Evolutionary conservation across 306 rosid species (phyloP).

Genomic region (Quercus engelmannii): DNA sequence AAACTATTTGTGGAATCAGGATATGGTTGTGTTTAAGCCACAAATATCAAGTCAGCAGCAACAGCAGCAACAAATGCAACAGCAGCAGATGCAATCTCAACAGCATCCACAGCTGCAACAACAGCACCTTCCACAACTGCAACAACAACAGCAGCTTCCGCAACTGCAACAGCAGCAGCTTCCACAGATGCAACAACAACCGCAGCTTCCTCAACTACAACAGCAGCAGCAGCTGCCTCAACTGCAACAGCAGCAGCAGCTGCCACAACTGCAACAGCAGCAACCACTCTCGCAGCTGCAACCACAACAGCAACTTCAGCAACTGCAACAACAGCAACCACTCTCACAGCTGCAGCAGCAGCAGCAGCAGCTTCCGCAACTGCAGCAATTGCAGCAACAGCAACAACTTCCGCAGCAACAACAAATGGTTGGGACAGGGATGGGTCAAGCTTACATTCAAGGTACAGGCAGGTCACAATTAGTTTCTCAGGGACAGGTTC

Average conservation of each 20-base stretch:
- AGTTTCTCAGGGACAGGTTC: conserved; percentile 77
- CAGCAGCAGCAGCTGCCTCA: conserved; percentile 23
- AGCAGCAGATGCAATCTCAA: conserved; percentile 13
- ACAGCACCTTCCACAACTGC: conserved; percentile 34
- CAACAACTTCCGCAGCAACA: conserved; percentile 64
- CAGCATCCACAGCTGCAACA: conserved; percentile 27
- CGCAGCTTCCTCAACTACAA: conserved; percentile 45
- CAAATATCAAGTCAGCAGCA: conserved; percentile 80
- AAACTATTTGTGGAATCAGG: conserved; percentile 50
- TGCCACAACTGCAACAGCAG: conserved; percentile 32
- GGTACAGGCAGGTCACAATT: conserved; percentile 76
- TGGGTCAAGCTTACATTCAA: conserved; percentile 76
- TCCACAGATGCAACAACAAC: conserved; percentile 46
- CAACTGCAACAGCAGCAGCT: conserved; percentile 42
- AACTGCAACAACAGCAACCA: conserved; percentile 37
- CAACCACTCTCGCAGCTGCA: conserved; percentile 45
- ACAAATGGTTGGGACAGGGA: conserved; percentile 78
- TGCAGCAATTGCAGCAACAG: conserved; percentile 44
- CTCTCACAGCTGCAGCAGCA: conserved; percentile 32
- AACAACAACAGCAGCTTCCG: conserved; percentile 45
- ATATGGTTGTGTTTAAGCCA: conserved; percentile 95
- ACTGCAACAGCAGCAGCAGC: conserved; percentile 31
- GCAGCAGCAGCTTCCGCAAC: conserved; percentile 58
- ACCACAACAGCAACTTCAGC: conserved; percentile 34
- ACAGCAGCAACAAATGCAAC: conserved; percentile 35